These are phyloP conservation scores for Fusarium sp. DNA, from an alignment of 2,329 filamentous ascomycete species.

Conservation along the genomic window DNA sequence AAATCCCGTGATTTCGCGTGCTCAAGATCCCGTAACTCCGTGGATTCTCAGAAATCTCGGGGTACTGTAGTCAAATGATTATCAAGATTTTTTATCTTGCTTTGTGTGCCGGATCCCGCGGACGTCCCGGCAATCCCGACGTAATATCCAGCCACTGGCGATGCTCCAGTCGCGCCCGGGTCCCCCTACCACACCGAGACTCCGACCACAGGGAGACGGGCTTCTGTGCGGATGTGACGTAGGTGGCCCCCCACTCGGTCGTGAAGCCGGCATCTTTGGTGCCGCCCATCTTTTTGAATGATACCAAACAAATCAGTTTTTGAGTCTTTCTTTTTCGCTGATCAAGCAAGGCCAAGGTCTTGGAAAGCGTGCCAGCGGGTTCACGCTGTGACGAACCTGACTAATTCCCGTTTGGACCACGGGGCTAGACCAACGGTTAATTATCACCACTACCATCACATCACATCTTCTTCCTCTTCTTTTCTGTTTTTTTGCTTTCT, in stretches of 20 bases:
- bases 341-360: not conserved
- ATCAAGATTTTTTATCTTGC: not conserved
- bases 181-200: not conserved
- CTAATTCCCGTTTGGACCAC: slow-evolving; percentile 29
- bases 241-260: slow-evolving; percentile 6
- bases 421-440: not conserved
- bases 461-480: not conserved
- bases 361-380: not conserved
- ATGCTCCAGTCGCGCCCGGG: not conserved
- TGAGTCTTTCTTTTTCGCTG: not conserved
- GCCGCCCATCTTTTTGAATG: not conserved
- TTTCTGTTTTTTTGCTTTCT: not conserved
- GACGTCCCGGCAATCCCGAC: slow-evolving; percentile 1
- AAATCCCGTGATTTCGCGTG: not conserved
- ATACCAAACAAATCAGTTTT: not conserved
- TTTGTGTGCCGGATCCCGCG: not conserved
- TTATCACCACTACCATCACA: not conserved
- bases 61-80: not conserved
- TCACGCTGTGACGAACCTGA: slow-evolving; percentile 18
- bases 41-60: not conserved
- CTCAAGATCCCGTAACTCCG: not conserved
- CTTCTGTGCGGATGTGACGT: slow-evolving; percentile 1
- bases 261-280: not conserved
- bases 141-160: slow-evolving; percentile 1
- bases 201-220: not conserved